These are phyloP conservation scores for Fusarium humuli DNA, from an alignment of 2,329 filamentous ascomycete species.

Conservation along the genomic window DNA sequence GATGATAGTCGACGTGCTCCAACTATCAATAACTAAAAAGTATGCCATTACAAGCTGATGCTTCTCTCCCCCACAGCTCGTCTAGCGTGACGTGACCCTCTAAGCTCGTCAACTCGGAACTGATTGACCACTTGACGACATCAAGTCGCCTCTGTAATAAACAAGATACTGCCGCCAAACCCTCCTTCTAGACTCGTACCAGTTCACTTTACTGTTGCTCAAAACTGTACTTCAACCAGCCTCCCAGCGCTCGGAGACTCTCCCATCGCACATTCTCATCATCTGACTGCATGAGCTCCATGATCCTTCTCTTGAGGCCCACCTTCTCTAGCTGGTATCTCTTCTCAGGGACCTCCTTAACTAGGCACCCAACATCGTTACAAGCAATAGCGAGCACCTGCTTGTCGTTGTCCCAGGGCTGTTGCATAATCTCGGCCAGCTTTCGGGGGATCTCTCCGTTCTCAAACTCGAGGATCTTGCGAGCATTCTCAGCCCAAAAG, in stretches of 20 bases:
- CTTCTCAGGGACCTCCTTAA: constrained; percentile 90
- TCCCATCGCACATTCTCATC: constrained; percentile 95
- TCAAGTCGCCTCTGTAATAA: constrained; percentile 42
- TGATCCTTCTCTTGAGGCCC: constrained; percentile 86
- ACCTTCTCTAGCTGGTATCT: constrained; percentile 82
- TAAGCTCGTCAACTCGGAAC: constrained; percentile 35
- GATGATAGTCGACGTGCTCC: constrained; percentile 36
- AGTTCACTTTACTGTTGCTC: constrained; percentile 54
- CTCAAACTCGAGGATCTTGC: constrained; percentile 85
- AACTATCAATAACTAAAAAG: constrained; percentile 43
- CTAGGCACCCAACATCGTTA: constrained; percentile 89
- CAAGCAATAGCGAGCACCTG: constrained; percentile 92
- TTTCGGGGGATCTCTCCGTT: constrained; percentile 82
- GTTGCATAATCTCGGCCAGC: constrained; percentile 83
- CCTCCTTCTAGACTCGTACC: constrained; percentile 11
- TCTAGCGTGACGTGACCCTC: constrained; percentile 43
- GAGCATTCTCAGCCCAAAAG: constrained; percentile 94
- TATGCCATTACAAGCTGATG: constrained; percentile 50
- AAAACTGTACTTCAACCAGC: constrained; percentile 74
- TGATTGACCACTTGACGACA: constrained; percentile 24
- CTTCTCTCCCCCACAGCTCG: constrained; percentile 40
- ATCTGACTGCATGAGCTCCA: constrained; percentile 91
- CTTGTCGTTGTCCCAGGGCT: constrained; percentile 81
- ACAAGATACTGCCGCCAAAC: constrained; percentile 32
- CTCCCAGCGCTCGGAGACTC: constrained; percentile 82